Evolutionary conservation across 2,329 filamentous ascomycete genomes (phyloP).

Genomic region (Paecilomyces niveus): DNA sequence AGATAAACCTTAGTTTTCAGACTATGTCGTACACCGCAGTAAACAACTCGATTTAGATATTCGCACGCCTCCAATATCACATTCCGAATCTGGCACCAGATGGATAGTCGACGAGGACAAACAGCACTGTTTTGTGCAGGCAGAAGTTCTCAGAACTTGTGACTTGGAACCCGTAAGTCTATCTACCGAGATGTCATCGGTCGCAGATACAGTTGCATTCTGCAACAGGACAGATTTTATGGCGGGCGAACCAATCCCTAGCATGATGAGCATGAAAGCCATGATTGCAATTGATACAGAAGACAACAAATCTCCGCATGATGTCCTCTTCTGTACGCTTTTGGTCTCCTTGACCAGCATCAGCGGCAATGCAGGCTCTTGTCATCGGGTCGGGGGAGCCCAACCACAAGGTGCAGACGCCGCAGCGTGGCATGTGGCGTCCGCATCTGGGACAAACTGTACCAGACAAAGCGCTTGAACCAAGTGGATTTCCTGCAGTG

Average conservation of each 20-base stretch:
- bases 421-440: slow-evolving; percentile 57
- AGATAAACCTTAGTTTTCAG: neutral
- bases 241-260: slow-evolving; percentile 49
- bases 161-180: neutral
- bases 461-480: slow-evolving; percentile 33
- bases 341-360: slow-evolving; percentile 19
- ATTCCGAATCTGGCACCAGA: neutral
- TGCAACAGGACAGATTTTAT: slow-evolving; percentile 33
- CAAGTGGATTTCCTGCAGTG: slow-evolving; percentile 29
- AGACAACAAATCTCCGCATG: slow-evolving; percentile 51
- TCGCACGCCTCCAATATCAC: neutral
- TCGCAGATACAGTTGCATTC: slow-evolving; percentile 36
- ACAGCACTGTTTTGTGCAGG: neutral
- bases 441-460: slow-evolving; percentile 56
- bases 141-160: neutral
- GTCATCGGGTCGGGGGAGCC: slow-evolving; percentile 51
- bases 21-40: neutral
- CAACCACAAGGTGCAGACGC: slow-evolving; percentile 56
- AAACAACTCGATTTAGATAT: neutral
- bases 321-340: slow-evolving; percentile 32
- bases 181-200: slow-evolving; percentile 12
- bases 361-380: slow-evolving; percentile 26
- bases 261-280: slow-evolving; percentile 59
- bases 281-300: slow-evolving; percentile 58
- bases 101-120: neutral